A percentile compares a stretch with the other conserved stretches of the same genome.
Evolutionary conservation across 495 filamentous ascomycete genomes (phyloP).

Genomic region (Penicillium tannophilum): DNA sequence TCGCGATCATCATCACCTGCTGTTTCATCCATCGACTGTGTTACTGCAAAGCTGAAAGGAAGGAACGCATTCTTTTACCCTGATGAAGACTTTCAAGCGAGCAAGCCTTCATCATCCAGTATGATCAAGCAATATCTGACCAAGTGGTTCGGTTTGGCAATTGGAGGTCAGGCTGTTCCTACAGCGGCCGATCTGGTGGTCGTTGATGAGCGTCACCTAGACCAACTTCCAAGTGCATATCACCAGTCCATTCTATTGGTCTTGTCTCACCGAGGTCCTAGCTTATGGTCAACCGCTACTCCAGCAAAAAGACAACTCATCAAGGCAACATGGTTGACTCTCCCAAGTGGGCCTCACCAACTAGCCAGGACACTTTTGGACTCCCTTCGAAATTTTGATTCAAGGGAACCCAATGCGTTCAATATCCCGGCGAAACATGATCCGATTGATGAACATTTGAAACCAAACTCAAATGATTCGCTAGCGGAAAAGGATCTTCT

Average conservation of each 20-base stretch:
- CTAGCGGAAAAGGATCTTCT: neutral
- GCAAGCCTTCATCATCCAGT: slow-evolving; percentile 1
- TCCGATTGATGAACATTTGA: neutral
- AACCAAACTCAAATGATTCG: neutral
- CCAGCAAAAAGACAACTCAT: slow-evolving; percentile 1
- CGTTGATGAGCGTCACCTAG: slow-evolving; percentile 29
- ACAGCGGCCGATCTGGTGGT: slow-evolving; percentile 27
- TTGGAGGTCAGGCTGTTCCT: neutral
- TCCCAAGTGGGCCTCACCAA: slow-evolving; percentile 28
- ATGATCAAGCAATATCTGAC: slow-evolving; percentile 27
- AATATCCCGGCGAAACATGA: neutral
- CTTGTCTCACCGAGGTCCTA: slow-evolving; percentile 6
- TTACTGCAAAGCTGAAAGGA: slow-evolving; percentile 1
- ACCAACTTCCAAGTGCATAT: neutral
- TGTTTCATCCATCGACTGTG: neutral
- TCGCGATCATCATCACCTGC: neutral
- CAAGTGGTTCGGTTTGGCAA: slow-evolving; percentile 34
- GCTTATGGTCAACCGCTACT: slow-evolving; percentile 1
- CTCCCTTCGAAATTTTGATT: neutral
- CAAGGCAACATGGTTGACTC: slow-evolving; percentile 14
- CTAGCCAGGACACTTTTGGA: slow-evolving; percentile 15
- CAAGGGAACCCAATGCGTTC: neutral
- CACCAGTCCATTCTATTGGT: slow-evolving; percentile 1
- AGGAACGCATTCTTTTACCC: neutral
- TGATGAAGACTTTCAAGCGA: neutral